Percentiles rank a stretch among this genome's conserved stretches.
phyloP scores from a whole-genome alignment of 2,329 filamentous ascomycete species.

The Dothideomycetes sp. region DNA sequence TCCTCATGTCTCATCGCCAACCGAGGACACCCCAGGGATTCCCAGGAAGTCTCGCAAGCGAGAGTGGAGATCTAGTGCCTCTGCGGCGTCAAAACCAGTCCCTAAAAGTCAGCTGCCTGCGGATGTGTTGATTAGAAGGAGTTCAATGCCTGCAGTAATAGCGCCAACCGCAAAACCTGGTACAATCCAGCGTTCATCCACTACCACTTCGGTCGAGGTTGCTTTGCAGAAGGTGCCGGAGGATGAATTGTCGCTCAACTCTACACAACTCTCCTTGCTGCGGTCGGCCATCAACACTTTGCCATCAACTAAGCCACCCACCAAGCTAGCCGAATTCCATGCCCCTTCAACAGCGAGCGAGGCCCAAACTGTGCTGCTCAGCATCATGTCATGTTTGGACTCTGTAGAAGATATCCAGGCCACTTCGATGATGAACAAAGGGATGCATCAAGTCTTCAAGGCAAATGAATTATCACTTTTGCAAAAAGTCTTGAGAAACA shows the following conservation, averaged over 20 bases:
- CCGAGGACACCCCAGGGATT: no score
- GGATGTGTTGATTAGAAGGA: no score
- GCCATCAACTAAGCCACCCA: neutral
- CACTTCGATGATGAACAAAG: slow-evolving; percentile 41
- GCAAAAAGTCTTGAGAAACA: slow-evolving; percentile 37
- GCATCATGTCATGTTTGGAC: slow-evolving; percentile 39
- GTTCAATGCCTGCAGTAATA: no score
- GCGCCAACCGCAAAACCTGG: no score
- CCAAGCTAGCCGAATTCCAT: no score
- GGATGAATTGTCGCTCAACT: neutral
- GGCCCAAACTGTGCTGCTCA: slow-evolving; percentile 40
- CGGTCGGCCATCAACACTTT: neutral
- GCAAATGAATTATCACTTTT: slow-evolving; percentile 44
- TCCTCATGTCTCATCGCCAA: slow-evolving; percentile 15
- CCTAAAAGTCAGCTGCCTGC: no score
- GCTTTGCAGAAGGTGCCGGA: neutral
- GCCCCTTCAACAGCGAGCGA: no score
- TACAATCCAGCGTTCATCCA: no score
- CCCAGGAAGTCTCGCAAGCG: slow-evolving; percentile 32
- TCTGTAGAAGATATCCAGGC: slow-evolving; percentile 45
- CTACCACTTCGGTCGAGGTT: no score
- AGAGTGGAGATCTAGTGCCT: slow-evolving; percentile 22
- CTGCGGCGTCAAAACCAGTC: no score
- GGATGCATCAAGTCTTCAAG: slow-evolving; percentile 49
- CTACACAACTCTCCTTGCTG: neutral